A percentile compares a stretch with the other conserved stretches of the same genome.
Evolutionary conservation across 2,329 filamentous ascomycete species (phyloP).

Genomic region (Rutstroemia sp.): DNA sequence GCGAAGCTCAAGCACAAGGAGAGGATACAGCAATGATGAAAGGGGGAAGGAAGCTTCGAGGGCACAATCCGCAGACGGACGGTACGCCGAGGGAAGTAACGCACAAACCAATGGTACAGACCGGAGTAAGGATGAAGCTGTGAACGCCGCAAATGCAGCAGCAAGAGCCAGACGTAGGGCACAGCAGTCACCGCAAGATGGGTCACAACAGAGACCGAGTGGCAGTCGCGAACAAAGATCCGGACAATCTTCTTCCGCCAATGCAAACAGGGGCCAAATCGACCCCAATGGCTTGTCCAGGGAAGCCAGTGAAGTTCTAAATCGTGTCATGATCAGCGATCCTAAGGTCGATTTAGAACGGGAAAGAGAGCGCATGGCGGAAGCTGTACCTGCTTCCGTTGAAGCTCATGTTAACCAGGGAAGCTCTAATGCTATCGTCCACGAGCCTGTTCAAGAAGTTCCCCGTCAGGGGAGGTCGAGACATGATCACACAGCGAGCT

Average conservation of each 20-base stretch:
- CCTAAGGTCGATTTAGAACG: slow-evolving; percentile 66
- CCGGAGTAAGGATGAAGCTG: slow-evolving; percentile 29
- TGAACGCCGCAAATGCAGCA: slow-evolving; percentile 32
- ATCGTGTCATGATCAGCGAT: slow-evolving; percentile 68
- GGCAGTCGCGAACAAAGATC: slow-evolving; percentile 35
- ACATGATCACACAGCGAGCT: slow-evolving; percentile 43
- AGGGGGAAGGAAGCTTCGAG: slow-evolving; percentile 17
- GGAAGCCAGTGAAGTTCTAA: slow-evolving; percentile 73
- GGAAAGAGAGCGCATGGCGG: slow-evolving; percentile 60
- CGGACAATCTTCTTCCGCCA: slow-evolving; percentile 29
- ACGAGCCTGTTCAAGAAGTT: slow-evolving; percentile 42
- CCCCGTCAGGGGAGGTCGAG: slow-evolving; percentile 40
- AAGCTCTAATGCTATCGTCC: slow-evolving; percentile 41
- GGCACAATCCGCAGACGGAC: slow-evolving; percentile 19
- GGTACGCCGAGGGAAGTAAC: slow-evolving; percentile 31
- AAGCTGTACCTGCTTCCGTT: slow-evolving; percentile 42
- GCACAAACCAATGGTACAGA: slow-evolving; percentile 36
- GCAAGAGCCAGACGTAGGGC: slow-evolving; percentile 39
- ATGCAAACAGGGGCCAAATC: slow-evolving; percentile 24
- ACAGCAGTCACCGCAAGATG: slow-evolving; percentile 36
- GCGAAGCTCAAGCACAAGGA: slow-evolving; percentile 13
- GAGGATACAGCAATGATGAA: slow-evolving; percentile 20
- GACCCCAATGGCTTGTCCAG: slow-evolving; percentile 53
- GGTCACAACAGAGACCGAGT: slow-evolving; percentile 34
- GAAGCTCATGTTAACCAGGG: slow-evolving; percentile 38